Percentiles rank a stretch among this genome's conserved stretches.
Evolutionary conservation across 2,329 filamentous ascomycete genomes (phyloP).

Genomic region (Colletotrichum sublineola): DNA sequence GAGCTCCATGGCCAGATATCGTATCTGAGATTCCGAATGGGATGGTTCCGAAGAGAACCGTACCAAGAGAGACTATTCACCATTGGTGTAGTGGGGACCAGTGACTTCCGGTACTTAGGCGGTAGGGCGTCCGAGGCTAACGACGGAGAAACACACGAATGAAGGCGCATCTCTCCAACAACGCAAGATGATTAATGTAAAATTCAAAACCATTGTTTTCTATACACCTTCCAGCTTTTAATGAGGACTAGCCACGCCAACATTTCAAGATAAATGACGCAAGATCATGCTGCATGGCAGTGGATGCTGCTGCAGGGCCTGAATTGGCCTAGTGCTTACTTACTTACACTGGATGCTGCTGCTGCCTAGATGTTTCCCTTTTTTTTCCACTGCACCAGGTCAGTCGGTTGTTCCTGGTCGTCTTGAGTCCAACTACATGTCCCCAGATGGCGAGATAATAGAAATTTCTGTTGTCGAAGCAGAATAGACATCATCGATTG

Average conservation of each 20-base stretch:
- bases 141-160: neutral
- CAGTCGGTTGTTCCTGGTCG: neutral
- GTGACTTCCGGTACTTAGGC: neutral
- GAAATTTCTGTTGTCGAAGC: neutral
- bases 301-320: neutral
- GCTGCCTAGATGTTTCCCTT: neutral
- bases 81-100: neutral
- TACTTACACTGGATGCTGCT: neutral
- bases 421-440: neutral
- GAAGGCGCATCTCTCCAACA: neutral
- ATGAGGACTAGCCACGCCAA: neutral
- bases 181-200: too few relatives aligned
- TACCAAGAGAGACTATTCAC: constrained; percentile 3
- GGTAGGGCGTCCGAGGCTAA: neutral
- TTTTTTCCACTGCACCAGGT: too few relatives aligned
- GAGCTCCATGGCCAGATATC: constrained; percentile 9
- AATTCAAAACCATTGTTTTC: too few relatives aligned
- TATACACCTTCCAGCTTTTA: too few relatives aligned
- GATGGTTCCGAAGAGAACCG: constrained; percentile 5
- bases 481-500: neutral
- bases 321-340: constrained; percentile 3
- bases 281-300: too few relatives aligned
- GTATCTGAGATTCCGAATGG: constrained; percentile 11
- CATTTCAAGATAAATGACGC: neutral
- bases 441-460: neutral